Evolutionary conservation across 2,329 filamentous ascomycete genomes (phyloP).

Genomic region (Apiospora saccharicola): DNA sequence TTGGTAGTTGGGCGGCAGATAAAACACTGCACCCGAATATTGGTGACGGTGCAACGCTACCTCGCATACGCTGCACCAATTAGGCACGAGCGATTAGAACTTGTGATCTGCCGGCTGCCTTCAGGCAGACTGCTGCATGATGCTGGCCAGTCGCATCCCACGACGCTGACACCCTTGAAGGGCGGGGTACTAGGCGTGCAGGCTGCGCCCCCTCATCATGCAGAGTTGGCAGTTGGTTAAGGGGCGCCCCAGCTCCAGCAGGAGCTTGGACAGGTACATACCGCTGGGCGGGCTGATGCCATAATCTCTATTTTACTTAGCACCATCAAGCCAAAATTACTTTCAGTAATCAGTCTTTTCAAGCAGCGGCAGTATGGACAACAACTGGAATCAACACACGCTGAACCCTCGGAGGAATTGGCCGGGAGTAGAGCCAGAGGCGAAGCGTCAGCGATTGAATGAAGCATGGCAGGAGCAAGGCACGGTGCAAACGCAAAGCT

Average conservation of each 20-base stretch:
- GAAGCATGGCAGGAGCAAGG: background rate
- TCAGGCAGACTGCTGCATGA: background rate
- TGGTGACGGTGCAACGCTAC: background rate
- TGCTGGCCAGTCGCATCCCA: background rate
- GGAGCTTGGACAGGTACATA: too few relatives aligned
- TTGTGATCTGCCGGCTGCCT: background rate
- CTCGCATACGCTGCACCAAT: background rate
- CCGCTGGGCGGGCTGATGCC: too few relatives aligned
- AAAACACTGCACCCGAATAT: background rate
- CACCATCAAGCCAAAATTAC: too few relatives aligned
- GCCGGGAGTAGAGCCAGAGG: background rate
- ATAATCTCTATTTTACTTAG: too few relatives aligned
- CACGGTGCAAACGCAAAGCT: background rate
- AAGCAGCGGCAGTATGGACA: too few relatives aligned
- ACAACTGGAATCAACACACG: too few relatives aligned
- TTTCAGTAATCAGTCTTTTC: too few relatives aligned
- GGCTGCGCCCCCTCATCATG: background rate
- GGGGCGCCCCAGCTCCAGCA: too few relatives aligned
- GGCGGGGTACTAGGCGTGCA: background rate
- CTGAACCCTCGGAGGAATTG: background rate
- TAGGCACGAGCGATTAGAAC: background rate
- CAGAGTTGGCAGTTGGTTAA: background rate
- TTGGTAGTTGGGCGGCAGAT: too few relatives aligned
- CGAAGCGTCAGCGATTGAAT: background rate
- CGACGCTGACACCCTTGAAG: background rate